phyloP scores from a whole-genome alignment of 2,329 filamentous ascomycete genomes.

The Verticillium klebahnii region DNA sequence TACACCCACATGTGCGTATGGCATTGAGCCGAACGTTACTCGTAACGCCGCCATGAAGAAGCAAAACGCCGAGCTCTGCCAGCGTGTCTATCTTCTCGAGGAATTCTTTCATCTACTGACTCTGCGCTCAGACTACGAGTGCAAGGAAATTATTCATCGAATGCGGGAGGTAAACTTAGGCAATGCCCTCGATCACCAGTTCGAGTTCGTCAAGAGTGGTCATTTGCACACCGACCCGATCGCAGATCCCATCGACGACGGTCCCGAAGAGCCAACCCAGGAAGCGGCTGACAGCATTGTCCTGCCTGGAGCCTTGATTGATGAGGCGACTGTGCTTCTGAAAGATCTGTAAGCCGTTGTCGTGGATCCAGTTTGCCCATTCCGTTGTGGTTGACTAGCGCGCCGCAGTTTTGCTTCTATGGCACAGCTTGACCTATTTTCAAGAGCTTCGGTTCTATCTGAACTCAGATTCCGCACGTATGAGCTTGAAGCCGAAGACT shows the following conservation, averaged over 20 bases:
- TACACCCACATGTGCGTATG: too few species aligned
- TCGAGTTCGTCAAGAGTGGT: background rate
- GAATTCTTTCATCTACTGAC: background rate
- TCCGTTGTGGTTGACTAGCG: background rate
- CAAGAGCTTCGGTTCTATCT: background rate
- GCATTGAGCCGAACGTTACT: too few species aligned
- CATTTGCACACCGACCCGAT: background rate
- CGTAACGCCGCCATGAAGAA: background rate
- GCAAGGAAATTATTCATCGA: too few species aligned
- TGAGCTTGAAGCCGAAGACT: background rate
- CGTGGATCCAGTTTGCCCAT: background rate
- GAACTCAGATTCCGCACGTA: background rate
- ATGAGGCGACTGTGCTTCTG: too few species aligned
- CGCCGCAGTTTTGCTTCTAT: background rate
- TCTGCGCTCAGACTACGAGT: background rate
- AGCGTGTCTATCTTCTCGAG: background rate
- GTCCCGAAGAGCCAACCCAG: background rate
- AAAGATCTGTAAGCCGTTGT: too few species aligned
- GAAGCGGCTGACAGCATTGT: background rate
- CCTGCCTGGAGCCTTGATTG: too few species aligned
- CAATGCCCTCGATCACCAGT: too few species aligned
- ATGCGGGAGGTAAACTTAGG: too few species aligned
- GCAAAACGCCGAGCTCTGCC: background rate
- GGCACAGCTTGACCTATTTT: background rate
- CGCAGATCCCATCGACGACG: background rate